Base-by-base conservation (phyloP, 257 asterid species). In the Salvia hispanica region DNA sequence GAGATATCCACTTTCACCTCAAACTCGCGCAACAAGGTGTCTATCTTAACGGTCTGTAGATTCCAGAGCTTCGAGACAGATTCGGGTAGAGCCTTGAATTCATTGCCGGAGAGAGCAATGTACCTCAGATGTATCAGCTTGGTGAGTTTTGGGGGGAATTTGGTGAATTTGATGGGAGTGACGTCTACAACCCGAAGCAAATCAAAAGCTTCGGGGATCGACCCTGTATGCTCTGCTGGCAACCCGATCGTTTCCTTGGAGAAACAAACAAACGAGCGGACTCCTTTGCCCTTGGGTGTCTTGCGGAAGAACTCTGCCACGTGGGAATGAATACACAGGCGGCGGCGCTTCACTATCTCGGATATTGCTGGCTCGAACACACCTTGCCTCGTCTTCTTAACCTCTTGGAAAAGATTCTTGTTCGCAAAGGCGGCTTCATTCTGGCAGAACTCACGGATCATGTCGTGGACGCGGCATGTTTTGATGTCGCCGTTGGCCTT, bases 381-480 rank as follows among this genome's bases (percentile, higher is more conserved):
- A 11, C 71, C 69, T 8, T 61, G 65, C 31, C 16, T 53, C 4
- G 70, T 50, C 44, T 9, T 73, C 21, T 56, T 65, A n/a, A 81
- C 72, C 69, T 81, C 83, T 36, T 75, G 81, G 58, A 69, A 78
- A 53, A 81, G 59, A 39, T 81, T 65, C 21, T 72, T 70, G 0
- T 28, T 55, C 16, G 13, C 51, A 5, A 56, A 66, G 33, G 46
- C 46, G n/a, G 84, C 81, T 36, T 76, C 73, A 5, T 53, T 58
- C 33, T 57, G 79, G 75, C 64, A 58, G n/a, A 58, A 58, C 28
- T 58, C 47, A 1, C 64, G 64, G 25, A 58, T 58, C 64, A 58
- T 58, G 13, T 58, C 64, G 4, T 58, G 64, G 9, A 58, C 50
- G 0, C 50, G 65, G 2, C 65, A 59, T 16, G 65, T 9, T 4